Base-by-base conservation (phyloP, 495 filamentous ascomycete genomes). In the Aspergillus haitiensis region DNA sequence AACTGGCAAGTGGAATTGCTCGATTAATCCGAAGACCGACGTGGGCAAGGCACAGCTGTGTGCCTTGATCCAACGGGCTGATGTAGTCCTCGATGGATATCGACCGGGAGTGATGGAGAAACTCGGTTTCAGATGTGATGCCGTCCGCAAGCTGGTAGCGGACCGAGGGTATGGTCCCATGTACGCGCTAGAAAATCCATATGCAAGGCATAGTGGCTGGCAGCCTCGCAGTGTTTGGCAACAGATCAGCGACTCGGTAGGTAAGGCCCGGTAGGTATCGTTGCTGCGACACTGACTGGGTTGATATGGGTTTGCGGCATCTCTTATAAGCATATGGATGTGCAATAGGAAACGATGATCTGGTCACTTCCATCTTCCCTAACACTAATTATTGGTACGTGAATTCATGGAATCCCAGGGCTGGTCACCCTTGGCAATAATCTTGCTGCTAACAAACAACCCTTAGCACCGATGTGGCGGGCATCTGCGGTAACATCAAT, bases 71-170 rank as follows among this genome's bases (percentile, higher is more conserved):
- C 61, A 63, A 8, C 77, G 78, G 0, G 82, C 82, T 3, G 83
- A 86, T 69, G 78, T 86, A n/a, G 75, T 86, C 6, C 58, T 86
- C 15, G 74, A 83, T 56, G 82, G 81, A 1, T 86, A 84, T n/a
- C n/a, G n/a, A n/a, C n/a, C n/a, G n/a, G n/a, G n/a, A n/a, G n/a
- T n/a, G n/a, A n/a, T n/a, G n/a, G n/a, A n/a, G n/a, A n/a, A n/a
- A n/a, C n/a, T n/a, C n/a, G n/a, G n/a, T n/a, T n/a, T n/a, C n/a
- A n/a, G n/a, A n/a, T n/a, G n/a, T n/a, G n/a, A n/a, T n/a, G n/a
- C n/a, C n/a, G n/a, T n/a, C n/a, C n/a, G n/a, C n/a, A n/a, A n/a
- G n/a, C n/a, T n/a, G n/a, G n/a, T n/a, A n/a, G n/a, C n/a, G n/a
- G n/a, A n/a, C n/a, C n/a, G n/a, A n/a, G n/a, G n/a, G n/a, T n/a